Evolutionary conservation across 225 moss, liverwort and hornwort species (phyloP).

Genomic region (Physcomitrellopsis africana): DNA sequence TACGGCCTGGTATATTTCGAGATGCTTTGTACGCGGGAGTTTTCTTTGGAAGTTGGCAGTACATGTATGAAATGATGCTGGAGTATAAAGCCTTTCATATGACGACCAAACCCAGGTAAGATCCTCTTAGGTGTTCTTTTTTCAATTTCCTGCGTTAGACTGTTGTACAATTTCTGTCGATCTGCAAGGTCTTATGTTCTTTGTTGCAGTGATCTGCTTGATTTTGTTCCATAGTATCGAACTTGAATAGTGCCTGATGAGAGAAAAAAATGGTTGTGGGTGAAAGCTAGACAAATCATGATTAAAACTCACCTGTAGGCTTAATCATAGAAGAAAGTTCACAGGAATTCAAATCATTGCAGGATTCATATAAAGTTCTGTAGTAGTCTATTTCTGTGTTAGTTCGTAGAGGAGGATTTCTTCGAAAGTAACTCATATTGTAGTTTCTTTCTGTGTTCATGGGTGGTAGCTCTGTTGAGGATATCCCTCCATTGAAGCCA

Average conservation of each 20-base stretch:
- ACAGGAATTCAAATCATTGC: neutral
- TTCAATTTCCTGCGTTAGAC: neutral
- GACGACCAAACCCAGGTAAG: conserved; percentile 77
- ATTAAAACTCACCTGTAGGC: neutral
- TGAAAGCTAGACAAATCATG: conserved; percentile 2
- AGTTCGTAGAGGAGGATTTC: neutral
- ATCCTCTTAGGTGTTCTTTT: neutral
- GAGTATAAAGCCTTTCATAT: conserved; percentile 81
- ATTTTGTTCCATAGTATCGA: neutral
- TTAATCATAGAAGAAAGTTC: neutral
- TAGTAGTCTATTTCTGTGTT: neutral
- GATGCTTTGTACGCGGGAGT: conserved; percentile 79
- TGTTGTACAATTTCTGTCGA: conserved; percentile 14
- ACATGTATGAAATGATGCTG: conserved; percentile 68
- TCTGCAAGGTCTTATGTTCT: neutral
- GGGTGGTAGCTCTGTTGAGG: conserved; percentile 68
- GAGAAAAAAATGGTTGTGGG: neutral
- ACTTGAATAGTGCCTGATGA: neutral
- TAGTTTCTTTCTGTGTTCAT: neutral
- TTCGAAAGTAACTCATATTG: conserved; percentile 2
- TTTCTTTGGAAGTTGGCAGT: conserved; percentile 92
- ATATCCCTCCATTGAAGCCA: conserved; percentile 71
- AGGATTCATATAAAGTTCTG: neutral
- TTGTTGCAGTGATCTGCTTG: neutral
- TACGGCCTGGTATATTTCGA: conserved; percentile 83